phyloP scores from a whole-genome alignment of 495 filamentous ascomycete genomes.

The Penicillium roqueforti region DNA sequence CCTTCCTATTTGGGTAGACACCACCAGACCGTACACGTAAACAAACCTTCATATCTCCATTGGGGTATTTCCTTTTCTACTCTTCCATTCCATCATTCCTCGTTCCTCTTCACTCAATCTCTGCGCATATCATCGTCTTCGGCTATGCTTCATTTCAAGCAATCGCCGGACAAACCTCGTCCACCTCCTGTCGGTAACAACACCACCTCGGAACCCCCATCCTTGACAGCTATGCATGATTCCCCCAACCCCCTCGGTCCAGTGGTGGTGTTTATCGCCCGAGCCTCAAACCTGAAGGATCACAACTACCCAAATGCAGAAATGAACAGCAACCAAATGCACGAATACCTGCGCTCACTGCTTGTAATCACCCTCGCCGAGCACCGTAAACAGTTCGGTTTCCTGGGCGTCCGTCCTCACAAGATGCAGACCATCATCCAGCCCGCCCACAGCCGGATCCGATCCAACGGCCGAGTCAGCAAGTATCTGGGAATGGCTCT shows the following conservation, averaged over 20 bases:
- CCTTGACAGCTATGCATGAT: background rate
- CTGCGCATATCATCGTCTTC: background rate
- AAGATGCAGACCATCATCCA: conserved; percentile 9
- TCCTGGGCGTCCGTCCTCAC: background rate
- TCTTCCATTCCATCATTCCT: background rate
- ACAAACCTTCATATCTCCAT: background rate
- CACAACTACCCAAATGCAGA: background rate
- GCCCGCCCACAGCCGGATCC: background rate
- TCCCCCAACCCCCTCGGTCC: background rate
- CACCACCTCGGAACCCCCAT: background rate
- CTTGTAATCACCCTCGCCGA: background rate
- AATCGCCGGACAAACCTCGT: background rate
- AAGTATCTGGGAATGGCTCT: background rate
- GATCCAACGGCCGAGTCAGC: background rate
- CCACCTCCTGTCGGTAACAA: background rate
- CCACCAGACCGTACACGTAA: background rate
- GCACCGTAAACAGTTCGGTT: conserved; percentile 2
- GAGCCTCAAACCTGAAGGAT: background rate
- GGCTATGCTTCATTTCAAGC: background rate
- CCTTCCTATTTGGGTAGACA: background rate
- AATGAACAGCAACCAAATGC: background rate
- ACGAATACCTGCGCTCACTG: conserved; percentile 2
- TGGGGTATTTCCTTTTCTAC: background rate
- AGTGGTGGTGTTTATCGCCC: conserved; percentile 4
- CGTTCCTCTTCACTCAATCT: too few species aligned